Percentiles rank a stretch among this genome's conserved stretches.
phyloP scores from a whole-genome alignment of 78 protist species.

The Dictyostelium capitatum region DNA sequence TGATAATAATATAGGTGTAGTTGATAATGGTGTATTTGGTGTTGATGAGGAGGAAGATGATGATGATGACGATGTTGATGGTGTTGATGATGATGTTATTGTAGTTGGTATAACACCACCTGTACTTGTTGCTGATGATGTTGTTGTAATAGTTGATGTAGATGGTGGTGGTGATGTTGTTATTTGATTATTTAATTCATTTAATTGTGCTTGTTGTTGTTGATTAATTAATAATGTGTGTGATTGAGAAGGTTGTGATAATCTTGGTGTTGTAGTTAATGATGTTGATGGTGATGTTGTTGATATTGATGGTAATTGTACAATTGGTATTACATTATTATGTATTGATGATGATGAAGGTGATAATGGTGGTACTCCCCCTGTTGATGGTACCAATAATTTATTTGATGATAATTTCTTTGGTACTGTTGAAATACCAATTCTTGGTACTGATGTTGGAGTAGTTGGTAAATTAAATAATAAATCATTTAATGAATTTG shows the following conservation, averaged over 20 bases:
- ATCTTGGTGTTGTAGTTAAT: background rate
- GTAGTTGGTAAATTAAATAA: constrained; percentile 1
- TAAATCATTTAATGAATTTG: background rate
- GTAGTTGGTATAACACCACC: background rate
- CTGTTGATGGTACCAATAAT: background rate
- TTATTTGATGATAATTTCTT: background rate
- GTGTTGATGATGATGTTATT: background rate
- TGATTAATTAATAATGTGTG: background rate
- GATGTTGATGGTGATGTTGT: background rate
- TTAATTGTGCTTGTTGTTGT: background rate
- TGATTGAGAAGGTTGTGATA: background rate
- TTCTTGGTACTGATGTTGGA: background rate
- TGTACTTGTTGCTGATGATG: background rate
- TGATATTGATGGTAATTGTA: background rate
- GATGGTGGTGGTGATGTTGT: background rate
- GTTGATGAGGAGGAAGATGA: background rate
- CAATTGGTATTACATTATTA: background rate
- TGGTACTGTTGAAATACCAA: background rate
- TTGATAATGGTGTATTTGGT: background rate
- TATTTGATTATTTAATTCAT: background rate
- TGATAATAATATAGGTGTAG: background rate
- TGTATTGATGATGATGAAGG: background rate
- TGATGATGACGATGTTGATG: background rate
- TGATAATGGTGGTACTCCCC: background rate
- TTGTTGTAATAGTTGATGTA: background rate